Evolutionary conservation across 106 monocot genomes (phyloP), one percentile per base, ranked within the genome.

Genomic region (Dendrobium nobile): DNA sequence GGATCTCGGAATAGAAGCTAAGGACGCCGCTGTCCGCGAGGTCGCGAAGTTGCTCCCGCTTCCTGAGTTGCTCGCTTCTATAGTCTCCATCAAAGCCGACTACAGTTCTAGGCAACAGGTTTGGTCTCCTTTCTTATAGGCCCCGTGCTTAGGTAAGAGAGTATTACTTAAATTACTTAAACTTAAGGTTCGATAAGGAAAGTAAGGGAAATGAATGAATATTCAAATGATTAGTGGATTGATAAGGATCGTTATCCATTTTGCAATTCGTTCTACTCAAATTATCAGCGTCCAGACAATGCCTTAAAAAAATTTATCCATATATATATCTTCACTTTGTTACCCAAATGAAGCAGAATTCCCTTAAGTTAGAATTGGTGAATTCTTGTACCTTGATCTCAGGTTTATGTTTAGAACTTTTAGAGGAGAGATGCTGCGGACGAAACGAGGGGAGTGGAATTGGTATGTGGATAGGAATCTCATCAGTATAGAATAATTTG

Each of bases 31-130:
- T 24, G 89, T 94, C 2, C 89, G 94, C 2, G 97, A 97, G 88
- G 94, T 92, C 80, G 90, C 94, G 61, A 97, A 94, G 91, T 85
- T 94, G 48, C 94, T 94, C 16, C 88, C 91, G 13, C 89, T 91
- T 20, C 89, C 97, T n/a, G 94, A 94, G 75, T 87, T 89, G 72
- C 83, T 97, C 9, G 79, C 88, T n/a, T 92, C 92, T 72, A 94
- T 97, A 79, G 76, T 92, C 55, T 82, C 94, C 82, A 89, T 97
- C 85, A 97, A 94, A 81, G 82, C 92, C 77, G 97, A 97, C 79
- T 97, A 97, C 84, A 83, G 88, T 82, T 89, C 94, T 77, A 90
- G 97, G 54, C 94, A 94, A 76, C 97, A 97, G 97, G 97, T 89
- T 24, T 28, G 47, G 27, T 76, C 5, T 76, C 13, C 27, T 22